Evolutionary conservation across 768 basidiomycete species (phyloP).

Genomic region (Lactifluus pinguis): DNA sequence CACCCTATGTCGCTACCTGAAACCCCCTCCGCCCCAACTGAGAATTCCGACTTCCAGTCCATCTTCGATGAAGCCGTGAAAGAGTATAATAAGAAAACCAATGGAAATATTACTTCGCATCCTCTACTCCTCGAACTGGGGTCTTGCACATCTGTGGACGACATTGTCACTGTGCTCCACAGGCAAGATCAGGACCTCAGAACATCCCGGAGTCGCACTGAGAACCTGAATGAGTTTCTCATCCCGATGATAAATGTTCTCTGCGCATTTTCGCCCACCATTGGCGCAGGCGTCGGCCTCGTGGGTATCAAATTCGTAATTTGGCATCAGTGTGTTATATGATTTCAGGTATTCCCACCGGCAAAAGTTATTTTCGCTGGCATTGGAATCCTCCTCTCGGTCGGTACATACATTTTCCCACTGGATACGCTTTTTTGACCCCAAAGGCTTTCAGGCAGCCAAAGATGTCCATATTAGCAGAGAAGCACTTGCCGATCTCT

Average conservation of each 20-base stretch:
- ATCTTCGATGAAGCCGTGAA: neutral
- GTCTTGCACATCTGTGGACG: neutral
- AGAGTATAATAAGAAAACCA: neutral
- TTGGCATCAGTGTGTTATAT: no score
- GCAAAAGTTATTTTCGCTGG: neutral
- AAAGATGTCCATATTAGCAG: no score
- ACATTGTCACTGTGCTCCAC: neutral
- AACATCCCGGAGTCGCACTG: neutral
- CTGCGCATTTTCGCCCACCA: neutral
- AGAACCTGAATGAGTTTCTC: neutral
- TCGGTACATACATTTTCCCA: neutral
- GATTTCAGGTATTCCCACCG: neutral
- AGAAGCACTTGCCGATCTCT: neutral
- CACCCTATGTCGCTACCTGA: neutral
- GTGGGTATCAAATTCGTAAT: neutral
- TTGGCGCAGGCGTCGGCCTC: neutral
- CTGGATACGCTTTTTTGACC: neutral
- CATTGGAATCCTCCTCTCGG: no score
- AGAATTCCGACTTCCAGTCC: neutral
- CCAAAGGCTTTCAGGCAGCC: no score
- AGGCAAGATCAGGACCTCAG: neutral
- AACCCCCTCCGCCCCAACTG: neutral
- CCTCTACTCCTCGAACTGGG: neutral
- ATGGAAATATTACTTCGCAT: neutral
- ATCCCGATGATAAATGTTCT: neutral